These are phyloP conservation scores for Lagenidium giganteum DNA, from an alignment of 352 stramenopile genomes.

Conservation along the genomic window DNA sequence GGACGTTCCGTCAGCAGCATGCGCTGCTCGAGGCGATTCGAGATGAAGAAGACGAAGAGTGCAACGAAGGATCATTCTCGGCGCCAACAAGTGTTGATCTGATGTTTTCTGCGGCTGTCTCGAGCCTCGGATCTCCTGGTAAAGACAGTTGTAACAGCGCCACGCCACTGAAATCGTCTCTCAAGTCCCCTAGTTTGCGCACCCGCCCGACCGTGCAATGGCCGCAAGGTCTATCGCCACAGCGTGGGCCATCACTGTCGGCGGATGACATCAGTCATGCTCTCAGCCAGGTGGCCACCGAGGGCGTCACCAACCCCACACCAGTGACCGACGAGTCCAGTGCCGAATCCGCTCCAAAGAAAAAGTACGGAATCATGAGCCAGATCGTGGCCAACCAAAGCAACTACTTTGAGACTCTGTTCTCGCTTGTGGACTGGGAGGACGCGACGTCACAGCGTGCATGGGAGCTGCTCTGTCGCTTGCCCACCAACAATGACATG, in stretches of 20 bases:
- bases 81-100: constrained; percentile 13
- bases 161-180: too few relatives aligned
- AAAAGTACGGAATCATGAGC: constrained; percentile 1
- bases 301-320: too few relatives aligned
- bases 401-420: constrained; percentile 47
- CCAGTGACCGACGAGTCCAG: too few relatives aligned
- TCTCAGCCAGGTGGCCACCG: too few relatives aligned
- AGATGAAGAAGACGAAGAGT: constrained; percentile 33
- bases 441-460: constrained; percentile 43
- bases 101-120: too few relatives aligned
- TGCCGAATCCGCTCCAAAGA: background rate
- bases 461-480: constrained; percentile 66
- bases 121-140: too few relatives aligned
- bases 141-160: too few relatives aligned
- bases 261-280: constrained; percentile 22
- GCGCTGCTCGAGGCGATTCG: constrained; percentile 44
- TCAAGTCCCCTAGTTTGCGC: constrained; percentile 35
- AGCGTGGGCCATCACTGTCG: constrained; percentile 40
- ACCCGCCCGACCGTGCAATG: constrained; percentile 34
- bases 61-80: background rate
- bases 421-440: constrained; percentile 49
- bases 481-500: constrained; percentile 64
- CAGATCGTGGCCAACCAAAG: constrained; percentile 58
- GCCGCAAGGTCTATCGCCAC: constrained; percentile 21
- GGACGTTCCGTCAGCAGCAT: constrained; percentile 56